Evolutionary conservation across 2,329 filamentous ascomycete species (phyloP).

Genomic region (Periconia sp.): DNA sequence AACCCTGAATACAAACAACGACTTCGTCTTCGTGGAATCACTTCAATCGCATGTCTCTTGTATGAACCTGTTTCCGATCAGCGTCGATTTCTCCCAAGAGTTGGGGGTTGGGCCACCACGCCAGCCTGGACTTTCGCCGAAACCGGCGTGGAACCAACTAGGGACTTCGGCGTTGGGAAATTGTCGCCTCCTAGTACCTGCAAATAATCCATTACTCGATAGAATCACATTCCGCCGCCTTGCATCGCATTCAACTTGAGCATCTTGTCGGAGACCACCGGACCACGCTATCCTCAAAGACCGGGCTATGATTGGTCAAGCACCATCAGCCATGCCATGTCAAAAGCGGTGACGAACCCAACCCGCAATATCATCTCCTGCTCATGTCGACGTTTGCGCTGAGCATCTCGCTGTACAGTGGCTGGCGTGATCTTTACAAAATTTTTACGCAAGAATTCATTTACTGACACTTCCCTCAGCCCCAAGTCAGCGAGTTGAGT

Average conservation of each 20-base stretch:
- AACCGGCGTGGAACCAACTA: not conserved
- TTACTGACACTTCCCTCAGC: not conserved
- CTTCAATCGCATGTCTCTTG: too few species aligned
- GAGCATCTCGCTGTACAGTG: not conserved
- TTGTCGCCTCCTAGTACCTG: not conserved
- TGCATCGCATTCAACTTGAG: constrained; percentile 3
- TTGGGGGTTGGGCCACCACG: too few species aligned
- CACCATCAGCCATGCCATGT: not conserved
- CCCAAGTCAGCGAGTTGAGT: not conserved
- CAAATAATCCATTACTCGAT: constrained; percentile 35
- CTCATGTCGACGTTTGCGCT: not conserved
- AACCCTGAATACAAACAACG: not conserved
- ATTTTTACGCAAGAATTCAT: not conserved
- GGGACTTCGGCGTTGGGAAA: not conserved
- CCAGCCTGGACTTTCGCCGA: too few species aligned
- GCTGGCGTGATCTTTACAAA: not conserved
- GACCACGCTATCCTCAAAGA: constrained; percentile 3
- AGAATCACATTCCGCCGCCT: constrained; percentile 12
- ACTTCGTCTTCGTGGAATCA: too few species aligned
- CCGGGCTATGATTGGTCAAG: not conserved
- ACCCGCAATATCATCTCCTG: not conserved
- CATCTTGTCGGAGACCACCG: constrained; percentile 27
- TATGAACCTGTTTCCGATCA: too few species aligned
- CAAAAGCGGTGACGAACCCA: not conserved
- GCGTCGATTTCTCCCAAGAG: too few species aligned